Evolutionary conservation across 2,329 filamentous ascomycete species (phyloP), one percentile per base, ranked within the genome.

Genomic region (Aspergillus terreus): DNA sequence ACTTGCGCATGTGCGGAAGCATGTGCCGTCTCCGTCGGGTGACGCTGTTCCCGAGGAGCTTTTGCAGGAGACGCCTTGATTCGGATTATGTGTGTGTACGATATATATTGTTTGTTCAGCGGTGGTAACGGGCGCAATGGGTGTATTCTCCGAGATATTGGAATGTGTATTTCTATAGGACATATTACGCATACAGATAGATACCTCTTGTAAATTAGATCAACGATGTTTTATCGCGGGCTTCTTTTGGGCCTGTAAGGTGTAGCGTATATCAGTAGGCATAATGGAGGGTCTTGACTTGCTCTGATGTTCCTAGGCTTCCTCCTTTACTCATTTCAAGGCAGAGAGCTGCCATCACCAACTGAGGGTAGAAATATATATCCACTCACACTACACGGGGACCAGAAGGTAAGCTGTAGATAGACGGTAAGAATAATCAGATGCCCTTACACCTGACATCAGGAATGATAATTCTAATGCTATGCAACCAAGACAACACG

Each of bases 1-100:
- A 50, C 60, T 78, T 42, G 68, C 72, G 60, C 64, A 76, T 58
- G 66, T 72, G n/a, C 67, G 69, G 12, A 50, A 25, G 47, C 44
- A 46, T 6, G 14, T 51, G 11, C 15, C 46, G 36, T 36, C 43
- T 21, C 41, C 51, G n/a, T 38, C 45, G 17, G 38, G 50, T 15
- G 47, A 54, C 27, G 17, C 55, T 11, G 52, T 56, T 38, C 50
- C 58, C 4, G 57, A 61, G 10, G 56, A 58, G 11, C 47, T 54
- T 7, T 44, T 58, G 19, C 25, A 33, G 19, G 44, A 47, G 35
- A 42, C 57, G 38, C 35, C 48, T 51, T 60, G 15, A 47, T 12
- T 23, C 5, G 12, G 35, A 6, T n/a, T 38, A 17, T 38, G 35
- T n/a, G 15, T 38, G n/a, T 42, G 40, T 42, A 42, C 17, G 15